These are phyloP conservation scores for Aspergillus carbonarius DNA, from an alignment of 2,329 filamentous ascomycete species.

Conservation along the genomic window DNA sequence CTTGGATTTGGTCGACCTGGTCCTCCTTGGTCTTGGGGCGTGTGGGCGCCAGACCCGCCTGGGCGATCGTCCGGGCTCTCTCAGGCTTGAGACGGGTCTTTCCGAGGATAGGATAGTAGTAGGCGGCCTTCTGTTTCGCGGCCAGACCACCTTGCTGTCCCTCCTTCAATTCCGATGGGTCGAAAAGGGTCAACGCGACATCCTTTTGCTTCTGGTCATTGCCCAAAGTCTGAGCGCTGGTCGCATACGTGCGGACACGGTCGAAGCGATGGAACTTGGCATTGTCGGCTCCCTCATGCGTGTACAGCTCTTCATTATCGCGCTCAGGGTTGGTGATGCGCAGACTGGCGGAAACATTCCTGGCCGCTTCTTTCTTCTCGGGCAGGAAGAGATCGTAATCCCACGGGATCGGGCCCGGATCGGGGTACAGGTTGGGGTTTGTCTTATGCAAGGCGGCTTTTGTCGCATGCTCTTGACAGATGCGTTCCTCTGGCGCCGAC, in stretches of 20 bases:
- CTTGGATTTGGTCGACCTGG: conserved; percentile 54
- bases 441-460: conserved; percentile 49
- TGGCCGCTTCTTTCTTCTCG: conserved; percentile 46
- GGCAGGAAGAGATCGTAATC: conserved; percentile 63
- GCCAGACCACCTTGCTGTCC: conserved; percentile 16
- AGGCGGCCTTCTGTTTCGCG: conserved; percentile 54
- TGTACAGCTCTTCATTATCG: conserved; percentile 54
- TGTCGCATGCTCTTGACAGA: conserved; percentile 49
- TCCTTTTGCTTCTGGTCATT: conserved; percentile 55
- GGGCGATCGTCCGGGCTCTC: conserved; percentile 44
- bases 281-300: conserved; percentile 44
- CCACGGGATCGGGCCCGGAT: conserved; percentile 54
- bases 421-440: conserved; percentile 51
- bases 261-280: conserved; percentile 54
- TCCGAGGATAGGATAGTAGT: conserved; percentile 61
- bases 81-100: conserved; percentile 57
- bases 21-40: conserved; percentile 44
- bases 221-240: conserved; percentile 53
- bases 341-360: conserved; percentile 57
- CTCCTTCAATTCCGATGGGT: conserved; percentile 40
- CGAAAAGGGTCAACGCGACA: conserved; percentile 59
- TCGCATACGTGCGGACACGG: conserved; percentile 61
- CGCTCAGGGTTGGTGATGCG: conserved; percentile 54
- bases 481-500: conserved; percentile 48
- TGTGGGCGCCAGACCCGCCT: conserved; percentile 41